Base-by-base conservation (phyloP, 257 asterid species). In the Anisodus acutangulus region DNA sequence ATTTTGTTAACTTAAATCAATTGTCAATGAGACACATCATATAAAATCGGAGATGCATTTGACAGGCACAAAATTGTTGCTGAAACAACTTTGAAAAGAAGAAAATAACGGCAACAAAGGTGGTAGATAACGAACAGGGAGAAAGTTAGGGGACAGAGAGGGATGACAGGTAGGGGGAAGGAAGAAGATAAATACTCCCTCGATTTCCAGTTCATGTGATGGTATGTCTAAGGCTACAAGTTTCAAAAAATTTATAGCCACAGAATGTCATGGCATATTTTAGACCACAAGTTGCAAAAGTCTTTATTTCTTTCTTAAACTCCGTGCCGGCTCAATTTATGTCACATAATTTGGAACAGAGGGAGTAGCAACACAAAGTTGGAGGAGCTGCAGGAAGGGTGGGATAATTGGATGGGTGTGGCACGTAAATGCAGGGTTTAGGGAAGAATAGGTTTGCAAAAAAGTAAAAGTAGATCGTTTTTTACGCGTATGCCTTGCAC, bases 61-160 rank as follows among this genome's bases (percentile, higher is more conserved):
- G 19, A 22, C 12, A 10, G 62, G 60, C 80, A 74, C 81, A 49
- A 22, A 51, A 3, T 76, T 76, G 62, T 76, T 22, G 81, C 81
- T 22, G 12, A 26, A 51, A 51, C 62, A 51, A 12, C 60, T 10
- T 74, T 47, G 11, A 74, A 13, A 74, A 49, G 60, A 74, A 22
- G 81, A 76, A 76, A 51, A 76, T 45, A 76, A 6, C 7, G 41
- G 45, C 8, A 13, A 74, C 19, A 45, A 22, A 49, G 43, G 59
- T 49, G 81, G 4, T 76, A 51, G 43, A 39, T 37, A 31, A 31
- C 35, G 2, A 31, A 31, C 35, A 31, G 35, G 35, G 35, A 31
- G 35, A 31, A 31, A 31, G 2, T 31, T 31, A 31, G 35, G 35
- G 35, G 35, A 31, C 35, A 31, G 35, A 31, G 35, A 31, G 35